Base-by-base conservation (phyloP, 1,284 basidiomycete genomes). In the Rhodotorula sp. region DNA sequence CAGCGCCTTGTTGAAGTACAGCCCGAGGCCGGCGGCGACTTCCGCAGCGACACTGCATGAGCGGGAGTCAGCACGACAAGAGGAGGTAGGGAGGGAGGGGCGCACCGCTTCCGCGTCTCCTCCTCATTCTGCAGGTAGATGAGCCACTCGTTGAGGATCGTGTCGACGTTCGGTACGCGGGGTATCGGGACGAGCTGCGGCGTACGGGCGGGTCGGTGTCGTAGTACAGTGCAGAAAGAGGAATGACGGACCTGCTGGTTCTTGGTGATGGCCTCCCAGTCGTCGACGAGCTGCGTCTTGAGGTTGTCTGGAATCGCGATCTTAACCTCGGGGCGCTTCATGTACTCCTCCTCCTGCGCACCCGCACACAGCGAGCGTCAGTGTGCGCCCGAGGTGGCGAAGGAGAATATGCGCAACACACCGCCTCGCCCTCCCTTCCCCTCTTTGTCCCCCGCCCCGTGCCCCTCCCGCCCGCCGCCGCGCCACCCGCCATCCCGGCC, bases 231-330 rank as follows among this genome's bases (percentile, higher is more conserved):
- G 4, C 17, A 22, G 46, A 19, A 15, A 25, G 46, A 7, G 29
- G 19, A 68, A 10, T 0, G n/a, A 62, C 84, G 57, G 61, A 90
- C 93, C 86, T 92, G 91, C 79, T 89, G 89, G 80, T 95, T 92
- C 84, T 97, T 98, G 65, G 96, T 99, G 55, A 99, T 89, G 27
- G 90, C 89, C 83, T 99, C 96, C 96, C 96, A 99, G 79, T 99
- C 97, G 79, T 99, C 95, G 1, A 99, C 95, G 25, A 99, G 85
- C 70, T 91, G 86, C 44, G 90, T 85, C 82, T 98, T 98, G 74
- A 99, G 86, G 25, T 87, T 82, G 78, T 98, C 95, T 0, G 96
- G 97, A 22, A 98, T 89, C 66, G 85, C 87, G 60, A 99, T 86
- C 82, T 92, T 94, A 85, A 99, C 90, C 79, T 98, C 95, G 7